These are phyloP conservation scores for Malassezia pachydermatis DNA, from an alignment of 1,284 basidiomycete species.

Conservation along the genomic window DNA sequence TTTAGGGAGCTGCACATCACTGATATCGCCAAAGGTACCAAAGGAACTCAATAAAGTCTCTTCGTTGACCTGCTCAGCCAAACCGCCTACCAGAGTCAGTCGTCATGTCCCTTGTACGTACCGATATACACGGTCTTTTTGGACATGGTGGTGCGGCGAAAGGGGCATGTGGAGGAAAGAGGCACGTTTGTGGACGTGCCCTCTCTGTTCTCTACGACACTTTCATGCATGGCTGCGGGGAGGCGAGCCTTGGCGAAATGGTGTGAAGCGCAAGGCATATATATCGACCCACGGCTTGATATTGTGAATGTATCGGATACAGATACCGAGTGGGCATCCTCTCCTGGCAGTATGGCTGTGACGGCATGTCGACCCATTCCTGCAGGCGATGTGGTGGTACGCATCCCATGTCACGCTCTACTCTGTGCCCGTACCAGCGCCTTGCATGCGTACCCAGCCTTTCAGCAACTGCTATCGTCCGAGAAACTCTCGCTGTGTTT, in stretches of 20 bases:
- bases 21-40: conserved; percentile 16
- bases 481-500: conserved; percentile 18
- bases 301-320: background rate
- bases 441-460: background rate
- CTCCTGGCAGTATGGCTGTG: conserved; percentile 1
- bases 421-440: background rate
- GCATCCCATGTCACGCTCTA: conserved; percentile 3
- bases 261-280: background rate
- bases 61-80: conserved; percentile 7
- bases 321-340: background rate
- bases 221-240: background rate
- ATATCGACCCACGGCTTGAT: background rate
- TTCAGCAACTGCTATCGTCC: background rate
- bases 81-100: background rate
- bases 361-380: background rate
- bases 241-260: background rate
- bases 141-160: background rate
- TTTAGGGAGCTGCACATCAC: conserved; percentile 13
- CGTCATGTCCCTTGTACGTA: background rate
- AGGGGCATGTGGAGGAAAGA: too few relatives aligned
- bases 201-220: background rate
- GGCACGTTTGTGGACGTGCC: too few relatives aligned
- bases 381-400: background rate
- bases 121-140: conserved; percentile 15
- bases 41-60: conserved; percentile 2